phyloP scores from a whole-genome alignment of 176 grass and related monocot species.

The Phragmites australis region DNA sequence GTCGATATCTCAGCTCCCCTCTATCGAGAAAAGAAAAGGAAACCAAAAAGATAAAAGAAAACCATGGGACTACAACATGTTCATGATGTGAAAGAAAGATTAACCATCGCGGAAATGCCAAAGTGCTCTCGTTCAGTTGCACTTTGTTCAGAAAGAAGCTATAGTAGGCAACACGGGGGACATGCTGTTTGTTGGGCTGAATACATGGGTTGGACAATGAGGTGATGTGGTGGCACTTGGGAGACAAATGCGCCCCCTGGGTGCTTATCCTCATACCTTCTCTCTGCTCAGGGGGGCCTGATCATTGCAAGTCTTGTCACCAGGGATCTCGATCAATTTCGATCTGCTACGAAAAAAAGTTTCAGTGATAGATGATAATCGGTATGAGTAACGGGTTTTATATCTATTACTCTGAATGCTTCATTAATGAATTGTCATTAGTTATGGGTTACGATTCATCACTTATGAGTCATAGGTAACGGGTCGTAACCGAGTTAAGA shows the following conservation, averaged over 20 bases:
- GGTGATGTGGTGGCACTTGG: slow-evolving; percentile 9
- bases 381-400: no score
- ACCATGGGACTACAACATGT: background rate
- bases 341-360: no score
- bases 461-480: no score
- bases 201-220: background rate
- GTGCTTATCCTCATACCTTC: background rate
- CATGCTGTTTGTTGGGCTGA: background rate
- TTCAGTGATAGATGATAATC: no score
- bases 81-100: background rate
- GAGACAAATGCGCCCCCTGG: background rate
- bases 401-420: no score
- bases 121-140: background rate
- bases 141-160: background rate
- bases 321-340: background rate
- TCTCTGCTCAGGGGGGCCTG: slow-evolving; percentile 11
- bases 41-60: no score
- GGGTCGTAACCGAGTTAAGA: no score
- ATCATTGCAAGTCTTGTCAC: slow-evolving; percentile 29
- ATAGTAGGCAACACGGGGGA: background rate
- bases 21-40: no score
- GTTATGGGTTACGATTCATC: no score
- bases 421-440: no score
- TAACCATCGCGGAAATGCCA: background rate
- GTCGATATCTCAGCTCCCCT: no score